Base-by-base conservation (phyloP, 2,329 filamentous ascomycete species). In the Fusarium staphyleae region DNA sequence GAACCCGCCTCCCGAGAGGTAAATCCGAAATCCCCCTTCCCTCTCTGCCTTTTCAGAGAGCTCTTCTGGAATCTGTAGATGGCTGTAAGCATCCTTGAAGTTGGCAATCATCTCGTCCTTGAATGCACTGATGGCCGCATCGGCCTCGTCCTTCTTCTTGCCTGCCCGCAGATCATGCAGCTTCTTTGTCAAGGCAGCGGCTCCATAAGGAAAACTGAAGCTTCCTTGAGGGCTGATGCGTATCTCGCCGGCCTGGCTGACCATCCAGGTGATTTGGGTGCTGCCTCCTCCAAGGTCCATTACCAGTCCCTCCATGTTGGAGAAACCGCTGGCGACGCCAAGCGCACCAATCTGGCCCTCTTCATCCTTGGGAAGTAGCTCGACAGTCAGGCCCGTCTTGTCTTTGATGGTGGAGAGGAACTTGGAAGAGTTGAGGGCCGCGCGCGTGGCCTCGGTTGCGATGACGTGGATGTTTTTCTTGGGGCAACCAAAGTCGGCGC, bases 251-350 rank as follows among this genome's bases (percentile, higher is more conserved):
- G 77, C 68, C 13, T 75, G 69, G 9, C 79, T 78, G 35, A 80
- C 71, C 66, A 90, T 80, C 86, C 87, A 89, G 12, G 85, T 88
- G 57, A 90, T 79, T 69, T 90, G 87, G 19, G 85, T 87, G 63
- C 84, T 87, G 3, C 87, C 87, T 14, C 87, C 87, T 13, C 87
- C 87, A 2, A 90, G 75, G 72, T 90, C 87, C 87, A 90, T 89
- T 14, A 88, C 85, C 18, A 90, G 70, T 0, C 87, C 87, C 39
- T 78, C 78, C n/a, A 89, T 80, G 26, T 74, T 71, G 2, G 77
- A 77, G 57, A 88, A 82, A 24, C 84, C 85, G 65, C 85, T 88
- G 2, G 86, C 87, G 14, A 89, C 81, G 0, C 87, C 87, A 65
- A 87, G 70, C 0, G 87, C 87, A 0, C 87, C 87, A 9, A 89